phyloP scores from a whole-genome alignment of 2,329 filamentous ascomycete genomes.

The Talaromyces sp. region DNA sequence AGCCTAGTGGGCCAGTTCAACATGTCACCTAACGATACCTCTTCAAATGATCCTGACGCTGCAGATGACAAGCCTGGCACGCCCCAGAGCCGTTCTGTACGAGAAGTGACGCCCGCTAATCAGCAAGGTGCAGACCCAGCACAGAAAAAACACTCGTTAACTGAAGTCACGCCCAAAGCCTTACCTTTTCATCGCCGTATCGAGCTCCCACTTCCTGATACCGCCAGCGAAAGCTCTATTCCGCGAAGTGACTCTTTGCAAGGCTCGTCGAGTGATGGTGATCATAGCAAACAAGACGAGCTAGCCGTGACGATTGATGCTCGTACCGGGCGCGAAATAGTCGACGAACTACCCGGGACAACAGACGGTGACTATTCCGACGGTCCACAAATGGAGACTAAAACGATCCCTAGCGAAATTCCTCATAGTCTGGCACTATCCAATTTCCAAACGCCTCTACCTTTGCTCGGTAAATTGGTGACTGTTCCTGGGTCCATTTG shows the following conservation, averaged over 20 bases:
- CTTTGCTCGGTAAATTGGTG: slow-evolving; percentile 63
- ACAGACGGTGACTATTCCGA: slow-evolving; percentile 17
- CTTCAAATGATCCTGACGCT: slow-evolving; percentile 31
- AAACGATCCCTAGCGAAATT: slow-evolving; percentile 14
- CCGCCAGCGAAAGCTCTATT: slow-evolving; percentile 37
- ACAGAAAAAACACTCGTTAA: slow-evolving; percentile 22
- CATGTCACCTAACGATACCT: slow-evolving; percentile 45
- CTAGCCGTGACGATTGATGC: slow-evolving; percentile 45
- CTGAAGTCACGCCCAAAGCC: slow-evolving; percentile 34
- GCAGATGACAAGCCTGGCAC: slow-evolving; percentile 34
- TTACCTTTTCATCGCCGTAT: slow-evolving; percentile 38
- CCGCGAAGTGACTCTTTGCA: slow-evolving; percentile 21
- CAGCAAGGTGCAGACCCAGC: slow-evolving; percentile 21
- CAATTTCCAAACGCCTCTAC: slow-evolving; percentile 37
- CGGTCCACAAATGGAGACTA: slow-evolving; percentile 23
- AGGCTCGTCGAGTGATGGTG: slow-evolving; percentile 2
- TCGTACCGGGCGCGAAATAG: slow-evolving; percentile 39
- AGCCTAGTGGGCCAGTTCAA: slow-evolving; percentile 49
- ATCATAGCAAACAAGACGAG: slow-evolving; percentile 26
- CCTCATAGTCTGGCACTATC: slow-evolving; percentile 12
- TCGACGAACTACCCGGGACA: slow-evolving; percentile 27
- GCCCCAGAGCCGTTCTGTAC: slow-evolving; percentile 32
- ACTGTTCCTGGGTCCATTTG: slow-evolving; percentile 65
- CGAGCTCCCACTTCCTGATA: slow-evolving; percentile 41
- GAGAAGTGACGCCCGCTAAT: slow-evolving; percentile 28